Evolutionary conservation across 441 rosid genomes (phyloP), one percentile per base, ranked within the genome.

Genomic region (Bruguiera hainesii): DNA sequence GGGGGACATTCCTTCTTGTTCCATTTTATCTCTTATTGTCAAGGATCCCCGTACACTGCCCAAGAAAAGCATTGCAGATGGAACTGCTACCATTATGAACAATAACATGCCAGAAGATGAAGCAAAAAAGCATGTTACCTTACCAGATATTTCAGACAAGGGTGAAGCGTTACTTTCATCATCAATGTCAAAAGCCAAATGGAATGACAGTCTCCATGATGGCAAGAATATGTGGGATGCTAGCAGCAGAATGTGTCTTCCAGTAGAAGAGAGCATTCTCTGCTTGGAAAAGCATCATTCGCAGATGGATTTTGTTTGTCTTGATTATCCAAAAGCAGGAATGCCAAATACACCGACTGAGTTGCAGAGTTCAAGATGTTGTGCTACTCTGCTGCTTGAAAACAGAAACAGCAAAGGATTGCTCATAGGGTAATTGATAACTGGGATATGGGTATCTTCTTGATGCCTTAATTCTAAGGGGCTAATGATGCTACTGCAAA

Each of bases 361-460:
- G 76, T 75, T 56, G 37, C 85, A 76, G 76, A 71, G 74, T 73
- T 78, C 87, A 20, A 85, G 84, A 72, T 82, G 82, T 66, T 89
- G 93, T 74, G 91, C 93, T 62, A 64, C 81, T 69, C 59, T 91
- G 74, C 86, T 93, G 81, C 86, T 93, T 55, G 88, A 80, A 82
- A 85, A 79, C 72, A 76, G 77, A 57, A 72, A 77, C 20, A 61
- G 64, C 55, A 75, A 52, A 74, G 82, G 71, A 70, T 70, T 75
- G 13, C 68, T 67, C 49, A 60, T 66, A 19, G 82, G 98, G 98
- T 93, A 87, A 80, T 72, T 75, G 60, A 20, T 66, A 59, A 68
- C 50, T 62, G 58, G 33, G 29, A 31, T 29, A 56, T 57, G 33
- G 56, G 37, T 57, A 56, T 61, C 37, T 29, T 26, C 19, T 11